Base-by-base conservation (phyloP, 768 basidiomycete species). In the Collybiopsis luxurians region DNA sequence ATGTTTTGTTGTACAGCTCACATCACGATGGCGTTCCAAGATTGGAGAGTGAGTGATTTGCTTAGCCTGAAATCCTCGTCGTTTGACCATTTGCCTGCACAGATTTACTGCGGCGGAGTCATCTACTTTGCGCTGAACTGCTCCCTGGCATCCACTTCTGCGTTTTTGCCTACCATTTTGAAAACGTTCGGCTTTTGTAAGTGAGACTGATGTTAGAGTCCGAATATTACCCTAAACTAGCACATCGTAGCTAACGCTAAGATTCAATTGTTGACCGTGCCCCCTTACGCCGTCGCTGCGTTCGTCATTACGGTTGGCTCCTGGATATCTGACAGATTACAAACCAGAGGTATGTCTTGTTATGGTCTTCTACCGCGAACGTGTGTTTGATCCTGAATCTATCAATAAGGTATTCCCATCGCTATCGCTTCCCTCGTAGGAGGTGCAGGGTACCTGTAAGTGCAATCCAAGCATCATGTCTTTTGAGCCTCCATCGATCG, bases 111-210 rank as follows among this genome's bases (percentile, higher is more conserved):
- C 7, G 89, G 77, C 0, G 90, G 90, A 0, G 79, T 85, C 27
- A 84, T 91, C 58, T 92, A 90, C 67, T 90, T 92, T 64, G 89
- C 87, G 28, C 71, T 89, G 49, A 91, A 91, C 63, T 82, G 81
- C 50, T 86, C 89, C 21, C 72, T 92, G 15, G 85, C 88, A n/a
- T 88, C 90, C 9, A 87, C 87, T 34, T 85, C 86, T 23, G 89
- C 90, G 0, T 94, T 94, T 73, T 71, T 94, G 53, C 92, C 92
- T 2, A 92, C 90, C 2, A 90, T 93, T 63, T 82, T 93, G 43
- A 76, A 75, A 42, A 89, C 86, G 0, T 84, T 92, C 55, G 88
- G 88, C 31, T 85, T 79, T 61, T 81, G 89, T 90, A 55, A 51
- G 50, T 51, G n/a, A n/a, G n/a, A n/a, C n/a, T n/a, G 31, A 13